Evolutionary conservation across 2,329 filamentous ascomycete species (phyloP).

Genomic region (Calonectria pteridis): DNA sequence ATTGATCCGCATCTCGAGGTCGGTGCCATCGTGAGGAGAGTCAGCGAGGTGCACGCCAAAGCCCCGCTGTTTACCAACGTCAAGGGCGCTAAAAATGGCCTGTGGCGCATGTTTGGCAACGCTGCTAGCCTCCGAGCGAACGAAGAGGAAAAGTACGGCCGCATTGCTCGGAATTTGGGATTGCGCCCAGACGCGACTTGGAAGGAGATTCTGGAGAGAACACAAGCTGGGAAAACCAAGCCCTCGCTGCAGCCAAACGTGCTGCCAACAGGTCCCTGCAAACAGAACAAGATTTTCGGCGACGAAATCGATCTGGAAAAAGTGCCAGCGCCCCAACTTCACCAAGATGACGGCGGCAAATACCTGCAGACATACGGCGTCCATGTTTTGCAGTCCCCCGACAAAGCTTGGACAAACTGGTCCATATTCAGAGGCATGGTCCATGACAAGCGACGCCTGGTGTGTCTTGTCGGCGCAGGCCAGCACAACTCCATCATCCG

Average conservation of each 20-base stretch:
- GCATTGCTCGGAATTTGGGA: constrained; percentile 6
- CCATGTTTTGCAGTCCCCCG: constrained; percentile 59
- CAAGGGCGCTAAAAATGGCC: constrained; percentile 57
- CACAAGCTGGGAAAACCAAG: not conserved
- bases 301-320: constrained; percentile 2
- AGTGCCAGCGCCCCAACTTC: constrained; percentile 55
- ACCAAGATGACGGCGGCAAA: constrained; percentile 60
- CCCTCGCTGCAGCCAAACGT: not conserved
- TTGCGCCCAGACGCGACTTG: not conserved
- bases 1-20: constrained; percentile 60
- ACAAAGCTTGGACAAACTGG: constrained; percentile 62
- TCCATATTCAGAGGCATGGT: constrained; percentile 61
- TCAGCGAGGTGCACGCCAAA: constrained; percentile 59
- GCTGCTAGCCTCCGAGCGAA: not conserved
- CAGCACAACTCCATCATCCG: constrained; percentile 57
- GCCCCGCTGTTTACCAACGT: constrained; percentile 66
- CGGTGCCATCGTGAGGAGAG: constrained; percentile 59
- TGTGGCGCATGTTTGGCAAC: constrained; percentile 38
- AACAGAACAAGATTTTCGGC: constrained; percentile 15
- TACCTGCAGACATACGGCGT: constrained; percentile 66
- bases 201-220: constrained; percentile 17
- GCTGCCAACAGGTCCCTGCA: not conserved
- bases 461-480: constrained; percentile 55
- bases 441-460: constrained; percentile 55
- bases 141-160: constrained; percentile 8